Base-by-base conservation (phyloP, 495 filamentous ascomycete genomes). In the Penicillium silybi region DNA sequence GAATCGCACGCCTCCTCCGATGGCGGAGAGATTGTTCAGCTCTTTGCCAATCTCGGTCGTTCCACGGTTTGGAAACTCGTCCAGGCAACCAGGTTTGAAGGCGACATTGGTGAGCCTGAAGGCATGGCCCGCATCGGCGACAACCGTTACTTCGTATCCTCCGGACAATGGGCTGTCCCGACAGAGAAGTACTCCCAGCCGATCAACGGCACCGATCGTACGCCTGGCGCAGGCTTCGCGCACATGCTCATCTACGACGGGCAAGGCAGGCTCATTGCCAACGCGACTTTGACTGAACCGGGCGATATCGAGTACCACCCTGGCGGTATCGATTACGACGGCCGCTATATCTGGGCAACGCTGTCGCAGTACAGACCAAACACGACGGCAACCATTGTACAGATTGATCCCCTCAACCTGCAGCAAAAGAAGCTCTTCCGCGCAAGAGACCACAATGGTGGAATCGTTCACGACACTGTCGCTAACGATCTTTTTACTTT, bases 271-370 rank as follows among this genome's bases (percentile, higher is more conserved):
- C 66, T 58, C 0, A 59, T 73, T 41, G 70, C 67, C 26, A 67
- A 72, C 50, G 65, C 61, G n/a, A 62, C 59, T 0, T 35, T 72
- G 29, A 65, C 67, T 7, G 25, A 46, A 6, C 48, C 53, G 2
- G 65, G 58, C 6, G 55, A 52, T 26, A 48, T 59, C 29, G 62
- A 69, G 48, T 70, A 70, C 42, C 69, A 71, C 52, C 52, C 48
- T 27, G 67, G 70, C 8, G 70, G 69, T 5, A 59, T 73, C 29
- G 70, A 72, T 44, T 73, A 72, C 41, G 69, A 73, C 46, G 69
- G 69, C n/a, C 59, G 56, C 7, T 70, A 65, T 25, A 63, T 72
- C 20, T 73, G 69, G 67, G 54, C 56, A 0, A 62, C 67, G 0
- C 39, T 71, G 9, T 50, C 61, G 16, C 65, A 73, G 53, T 66